Percentiles rank a stretch among this genome's conserved stretches.
Evolutionary conservation across 2,329 filamentous ascomycete genomes (phyloP).

Genomic region (Metarhizium robertsii): DNA sequence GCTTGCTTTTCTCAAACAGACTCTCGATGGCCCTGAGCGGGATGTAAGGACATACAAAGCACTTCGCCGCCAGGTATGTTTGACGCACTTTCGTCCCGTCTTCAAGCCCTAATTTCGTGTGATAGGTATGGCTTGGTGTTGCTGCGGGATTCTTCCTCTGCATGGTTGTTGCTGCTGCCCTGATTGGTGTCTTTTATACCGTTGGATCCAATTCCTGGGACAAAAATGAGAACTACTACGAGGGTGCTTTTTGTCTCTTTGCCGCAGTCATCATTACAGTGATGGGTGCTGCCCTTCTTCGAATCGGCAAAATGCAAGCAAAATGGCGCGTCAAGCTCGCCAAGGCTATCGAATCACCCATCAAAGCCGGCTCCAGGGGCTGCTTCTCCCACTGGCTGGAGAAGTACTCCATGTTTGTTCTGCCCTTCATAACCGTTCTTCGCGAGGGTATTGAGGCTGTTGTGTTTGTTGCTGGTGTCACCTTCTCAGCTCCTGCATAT

Average conservation of each 20-base stretch:
- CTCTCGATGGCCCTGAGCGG: slow-evolving; percentile 53
- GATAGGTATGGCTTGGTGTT: slow-evolving; percentile 54
- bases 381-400: slow-evolving; percentile 56
- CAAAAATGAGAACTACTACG: slow-evolving; percentile 65
- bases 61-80: slow-evolving; percentile 52
- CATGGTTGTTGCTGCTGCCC: slow-evolving; percentile 52
- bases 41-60: slow-evolving; percentile 57
- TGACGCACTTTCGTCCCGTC: background rate
- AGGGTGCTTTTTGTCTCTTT: slow-evolving; percentile 67
- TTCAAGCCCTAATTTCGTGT: slow-evolving; percentile 27
- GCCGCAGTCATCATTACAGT: slow-evolving; percentile 72
- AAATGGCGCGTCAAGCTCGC: slow-evolving; percentile 84
- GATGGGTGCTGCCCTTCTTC: slow-evolving; percentile 71
- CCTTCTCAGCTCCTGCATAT: slow-evolving; percentile 63
- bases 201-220: slow-evolving; percentile 60
- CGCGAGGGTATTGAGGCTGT: slow-evolving; percentile 81
- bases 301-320: slow-evolving; percentile 72
- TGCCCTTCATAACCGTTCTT: slow-evolving; percentile 83
- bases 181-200: slow-evolving; percentile 65
- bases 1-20: slow-evolving; percentile 76
- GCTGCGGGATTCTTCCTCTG: slow-evolving; percentile 53
- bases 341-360: slow-evolving; percentile 50
- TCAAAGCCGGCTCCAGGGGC: slow-evolving; percentile 32
- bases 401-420: slow-evolving; percentile 77
- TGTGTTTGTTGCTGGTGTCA: slow-evolving; percentile 78